Base-by-base conservation (phyloP, 2,329 filamentous ascomycete species). In the Beauveria varroae region DNA sequence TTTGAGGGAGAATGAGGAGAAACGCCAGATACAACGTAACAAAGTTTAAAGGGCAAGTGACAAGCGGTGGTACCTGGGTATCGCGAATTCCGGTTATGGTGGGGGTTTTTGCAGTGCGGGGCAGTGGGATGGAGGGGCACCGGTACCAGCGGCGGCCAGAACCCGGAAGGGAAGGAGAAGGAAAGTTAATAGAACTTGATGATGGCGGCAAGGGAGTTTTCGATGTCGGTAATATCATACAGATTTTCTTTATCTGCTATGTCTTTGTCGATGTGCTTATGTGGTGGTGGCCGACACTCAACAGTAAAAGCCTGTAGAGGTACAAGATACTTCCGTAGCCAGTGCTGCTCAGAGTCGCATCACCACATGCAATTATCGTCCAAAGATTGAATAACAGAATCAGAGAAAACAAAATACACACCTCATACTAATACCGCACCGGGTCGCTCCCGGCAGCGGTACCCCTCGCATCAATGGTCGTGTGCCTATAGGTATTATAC, bases 21-120 rank as follows among this genome's bases (percentile, higher is more conserved):
- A 46, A 28, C 46, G 41, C 49, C 47, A 60, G 10, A 30, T 60
- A 60, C 53, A 60, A 60, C 57, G 57, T 60, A 60, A 60, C 18
- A 60, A 46, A 16, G 41, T 34, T 40, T 34, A 41, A 30, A 22
- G 55, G 26, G 40, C 49, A 60, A 22, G 10, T 24, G 37, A 34
- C 16, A 10, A 43, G 34, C 18, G 2, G 41, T 20, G 3, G 12
- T 30, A 22, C 30, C 5, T 37, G 10, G 30, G 30, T 16, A 60
- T 60, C 57, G 18, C 53, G 26, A 28, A 26, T 40, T 47, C 49
- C 37, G 30, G 22, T 49, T 30, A 40, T 51, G 24, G 56, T 16
- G 43, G 55, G 41, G 55, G n/a, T n/a, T 43, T 43, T 30, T 46
- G 47, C 30, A 46, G 46, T 57, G 56, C 57, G 57, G 57, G 57